Evolutionary conservation across 2,329 filamentous ascomycete species (phyloP), one percentile per base, ranked within the genome.

Genomic region (Lecanoromycetidae sp.): DNA sequence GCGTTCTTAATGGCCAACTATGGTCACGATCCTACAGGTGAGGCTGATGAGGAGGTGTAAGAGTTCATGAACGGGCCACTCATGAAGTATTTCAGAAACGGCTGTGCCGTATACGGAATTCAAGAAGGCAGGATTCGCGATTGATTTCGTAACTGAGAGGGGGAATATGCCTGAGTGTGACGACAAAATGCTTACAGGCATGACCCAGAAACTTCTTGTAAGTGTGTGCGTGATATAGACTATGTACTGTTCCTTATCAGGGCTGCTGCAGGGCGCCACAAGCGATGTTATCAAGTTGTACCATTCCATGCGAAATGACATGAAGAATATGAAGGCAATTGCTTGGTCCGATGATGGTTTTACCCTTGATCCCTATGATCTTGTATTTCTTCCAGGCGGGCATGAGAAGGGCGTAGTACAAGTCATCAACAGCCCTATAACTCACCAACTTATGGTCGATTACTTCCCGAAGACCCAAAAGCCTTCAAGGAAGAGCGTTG

Each of bases 11-110:
- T 75, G 71, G 66, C 71, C 34, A 71, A 76, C 54, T 74, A 75
- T 51, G 72, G 71, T 35, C 70, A 75, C 54, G 72, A 76, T 53
- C 73, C 72, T 2, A 75, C 72, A 36, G 71, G 72, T 74, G 52
- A 32, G 53, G 42, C 15, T 35, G 10, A 13, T 25, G 4, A 5
- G 10, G 12, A 15, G 15, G 27, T 5, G 25, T 23, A 22, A 26
- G 39, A 4, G 13, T 19, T 5, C 20, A 13, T 27, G 3, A 2
- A 10, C n/a, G 12, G 23, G 8, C n/a, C 6, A 19, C 33, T 48
- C 19, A 48, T 23, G 7, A 8, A 6, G 35, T 15, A 5, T 33
- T 29, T 12, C 35, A 75, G 72, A 76, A 57, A 72, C 71, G 7
- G 67, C 71, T 1, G 61, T 74, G 1, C 71, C 72, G 5, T 75